A percentile compares a stretch with the other conserved stretches of the same genome.
These are phyloP conservation scores for Elaeagnus macrophylla DNA, from an alignment of 306 rosid genomes.

Conservation along the genomic window DNA sequence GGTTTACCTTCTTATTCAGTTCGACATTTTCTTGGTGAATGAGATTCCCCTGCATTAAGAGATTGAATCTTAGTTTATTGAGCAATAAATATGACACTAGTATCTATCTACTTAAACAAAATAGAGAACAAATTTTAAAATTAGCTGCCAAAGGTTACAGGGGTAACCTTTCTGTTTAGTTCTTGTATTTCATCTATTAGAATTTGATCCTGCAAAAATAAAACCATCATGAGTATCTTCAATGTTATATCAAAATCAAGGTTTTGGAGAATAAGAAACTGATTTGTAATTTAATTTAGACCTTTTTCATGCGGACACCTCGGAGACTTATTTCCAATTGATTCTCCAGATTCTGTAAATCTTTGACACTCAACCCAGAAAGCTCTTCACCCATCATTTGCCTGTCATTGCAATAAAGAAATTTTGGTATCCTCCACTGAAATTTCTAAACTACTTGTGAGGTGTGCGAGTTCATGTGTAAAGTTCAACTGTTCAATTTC, in stretches of 20 bases:
- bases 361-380: slow-evolving; percentile 57
- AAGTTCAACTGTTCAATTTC: no score
- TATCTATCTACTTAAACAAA: slow-evolving; percentile 4
- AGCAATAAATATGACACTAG: not conserved
- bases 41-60: slow-evolving; percentile 56
- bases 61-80: not conserved
- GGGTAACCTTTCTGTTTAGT: slow-evolving; percentile 69
- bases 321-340: slow-evolving; percentile 73
- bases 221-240: slow-evolving; percentile 3
- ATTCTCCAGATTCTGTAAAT: slow-evolving; percentile 57
- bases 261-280: slow-evolving; percentile 5
- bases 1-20: slow-evolving; percentile 65
- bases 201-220: slow-evolving; percentile 55
- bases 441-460: not conserved
- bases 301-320: slow-evolving; percentile 79
- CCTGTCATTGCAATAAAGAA: slow-evolving; percentile 27
- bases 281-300: slow-evolving; percentile 1
- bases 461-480: not conserved
- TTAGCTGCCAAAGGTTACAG: slow-evolving; percentile 16
- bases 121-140: not conserved
- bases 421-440: no score
- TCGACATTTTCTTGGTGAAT: slow-evolving; percentile 72
- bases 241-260: not conserved
- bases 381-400: slow-evolving; percentile 91
- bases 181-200: slow-evolving; percentile 77